A percentile compares a stretch with the other conserved stretches of the same genome.
phyloP scores from a whole-genome alignment of 2,329 filamentous ascomycete genomes.

The Coleophoma cylindrospora region DNA sequence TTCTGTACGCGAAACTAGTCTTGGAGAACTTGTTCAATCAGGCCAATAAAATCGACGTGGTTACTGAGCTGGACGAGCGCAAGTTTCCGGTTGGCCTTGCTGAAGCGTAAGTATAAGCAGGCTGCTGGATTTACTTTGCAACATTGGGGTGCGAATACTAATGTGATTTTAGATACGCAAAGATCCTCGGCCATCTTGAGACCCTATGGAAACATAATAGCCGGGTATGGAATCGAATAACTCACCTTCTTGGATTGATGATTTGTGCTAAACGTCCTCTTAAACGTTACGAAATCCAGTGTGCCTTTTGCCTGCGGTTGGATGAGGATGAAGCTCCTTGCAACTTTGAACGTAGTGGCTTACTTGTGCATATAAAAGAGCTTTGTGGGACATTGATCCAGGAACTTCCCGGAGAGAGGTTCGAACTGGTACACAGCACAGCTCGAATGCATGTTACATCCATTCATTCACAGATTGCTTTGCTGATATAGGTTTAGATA shows the following conservation, averaged over 20 bases:
- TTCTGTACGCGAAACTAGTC: slow-evolving; percentile 25
- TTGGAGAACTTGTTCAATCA: slow-evolving; percentile 18
- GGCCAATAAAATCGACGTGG: background rate
- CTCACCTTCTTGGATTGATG: slow-evolving; percentile 34
- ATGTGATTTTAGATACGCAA: background rate
- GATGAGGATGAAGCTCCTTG: too few species aligned
- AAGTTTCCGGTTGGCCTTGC: slow-evolving; percentile 8
- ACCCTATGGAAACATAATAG: slow-evolving; percentile 4
- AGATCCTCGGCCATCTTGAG: too few species aligned
- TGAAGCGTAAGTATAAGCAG: slow-evolving; percentile 15
- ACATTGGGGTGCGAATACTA: slow-evolving; percentile 10
- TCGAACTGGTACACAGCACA: too few species aligned
- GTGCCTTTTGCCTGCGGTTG: slow-evolving; percentile 28
- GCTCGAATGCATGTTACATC: too few species aligned
- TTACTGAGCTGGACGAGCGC: slow-evolving; percentile 4
- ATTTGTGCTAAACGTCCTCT: slow-evolving; percentile 32
- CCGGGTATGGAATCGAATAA: too few species aligned
- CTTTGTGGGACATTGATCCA: too few species aligned
- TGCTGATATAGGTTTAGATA: too few species aligned
- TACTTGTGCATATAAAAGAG: too few species aligned
- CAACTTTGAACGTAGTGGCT: too few species aligned
- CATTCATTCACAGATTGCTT: too few species aligned
- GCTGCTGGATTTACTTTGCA: too few species aligned
- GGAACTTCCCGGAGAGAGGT: too few species aligned
- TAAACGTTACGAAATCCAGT: slow-evolving; percentile 36